Percentiles rank a stretch among this genome's conserved stretches.
Conservation (phyloP, 352 stramenopile species). For the Poterioochromonas sp. region DNA sequence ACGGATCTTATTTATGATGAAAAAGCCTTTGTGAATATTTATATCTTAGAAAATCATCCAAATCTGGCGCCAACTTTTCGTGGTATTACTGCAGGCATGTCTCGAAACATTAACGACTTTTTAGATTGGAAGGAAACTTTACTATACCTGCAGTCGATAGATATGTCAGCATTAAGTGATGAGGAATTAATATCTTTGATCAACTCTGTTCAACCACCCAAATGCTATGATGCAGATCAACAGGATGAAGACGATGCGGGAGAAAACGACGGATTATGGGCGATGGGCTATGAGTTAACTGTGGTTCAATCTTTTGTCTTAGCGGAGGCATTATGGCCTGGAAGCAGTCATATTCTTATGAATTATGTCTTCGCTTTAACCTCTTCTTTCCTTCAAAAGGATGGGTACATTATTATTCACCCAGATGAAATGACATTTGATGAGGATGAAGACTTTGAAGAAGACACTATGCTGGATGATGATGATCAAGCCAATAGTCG, state of each 20-base stretch:
- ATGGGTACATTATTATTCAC: constrained; percentile 6
- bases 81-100: background rate
- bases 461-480: constrained; percentile 7
- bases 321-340: constrained; percentile 5
- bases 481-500: background rate
- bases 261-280: background rate
- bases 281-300: constrained; percentile 1
- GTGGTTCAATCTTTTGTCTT: constrained; percentile 19
- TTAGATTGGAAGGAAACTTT: constrained; percentile 6
- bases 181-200: background rate
- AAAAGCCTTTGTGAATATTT: background rate
- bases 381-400: background rate
- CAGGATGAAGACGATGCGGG: background rate
- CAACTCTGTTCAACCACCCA: background rate
- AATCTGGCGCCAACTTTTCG: background rate
- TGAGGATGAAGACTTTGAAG: constrained; percentile 8
- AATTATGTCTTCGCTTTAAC: background rate
- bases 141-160: background rate
- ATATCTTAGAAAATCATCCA: constrained; percentile 20
- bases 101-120: background rate
- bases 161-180: background rate
- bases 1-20: background rate
- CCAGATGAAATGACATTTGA: background rate
- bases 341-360: background rate
- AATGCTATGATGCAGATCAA: background rate